These are phyloP conservation scores for Kwoniella heveanensis DNA, from an alignment of 768 basidiomycete genomes.

Conservation along the genomic window DNA sequence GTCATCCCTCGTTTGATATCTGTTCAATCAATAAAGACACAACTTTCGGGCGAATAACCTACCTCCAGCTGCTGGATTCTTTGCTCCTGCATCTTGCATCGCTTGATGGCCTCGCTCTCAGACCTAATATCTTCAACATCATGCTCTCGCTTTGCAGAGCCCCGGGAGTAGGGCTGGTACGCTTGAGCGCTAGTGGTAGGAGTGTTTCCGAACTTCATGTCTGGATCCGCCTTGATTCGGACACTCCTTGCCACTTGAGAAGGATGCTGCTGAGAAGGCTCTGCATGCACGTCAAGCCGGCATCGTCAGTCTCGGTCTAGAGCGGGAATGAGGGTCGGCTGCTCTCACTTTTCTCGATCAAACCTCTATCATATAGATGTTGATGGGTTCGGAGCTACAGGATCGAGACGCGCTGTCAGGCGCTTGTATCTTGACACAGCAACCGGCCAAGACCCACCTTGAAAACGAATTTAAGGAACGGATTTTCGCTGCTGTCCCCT, in stretches of 20 bases:
- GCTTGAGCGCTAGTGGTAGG: background rate
- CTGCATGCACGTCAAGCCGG: no score
- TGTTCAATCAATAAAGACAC: no score
- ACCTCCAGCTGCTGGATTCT: background rate
- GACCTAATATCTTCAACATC: background rate
- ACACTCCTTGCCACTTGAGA: constrained; percentile 8
- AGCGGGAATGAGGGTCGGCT: background rate
- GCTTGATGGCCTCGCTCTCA: background rate
- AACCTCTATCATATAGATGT: constrained; percentile 4
- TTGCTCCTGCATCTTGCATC: background rate
- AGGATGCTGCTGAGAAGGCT: constrained; percentile 21
- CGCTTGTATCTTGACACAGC: no score
- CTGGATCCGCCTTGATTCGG: constrained; percentile 18
- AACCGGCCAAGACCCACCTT: constrained; percentile 14
- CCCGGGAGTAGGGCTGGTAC: background rate
- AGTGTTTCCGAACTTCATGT: background rate
- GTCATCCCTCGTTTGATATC: background rate
- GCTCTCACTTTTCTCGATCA: constrained; percentile 14
- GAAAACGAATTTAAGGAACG: constrained; percentile 16
- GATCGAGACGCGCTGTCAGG: background rate
- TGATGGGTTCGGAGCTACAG: constrained; percentile 7
- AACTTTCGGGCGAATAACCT: background rate
- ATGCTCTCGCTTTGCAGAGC: background rate
- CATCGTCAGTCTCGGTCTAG: no score
- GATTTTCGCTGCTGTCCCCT: constrained; percentile 1